Evolutionary conservation across 305 asterid species (phyloP), one percentile per base, ranked within the genome.

Genomic region (Fraxinus greggii): DNA sequence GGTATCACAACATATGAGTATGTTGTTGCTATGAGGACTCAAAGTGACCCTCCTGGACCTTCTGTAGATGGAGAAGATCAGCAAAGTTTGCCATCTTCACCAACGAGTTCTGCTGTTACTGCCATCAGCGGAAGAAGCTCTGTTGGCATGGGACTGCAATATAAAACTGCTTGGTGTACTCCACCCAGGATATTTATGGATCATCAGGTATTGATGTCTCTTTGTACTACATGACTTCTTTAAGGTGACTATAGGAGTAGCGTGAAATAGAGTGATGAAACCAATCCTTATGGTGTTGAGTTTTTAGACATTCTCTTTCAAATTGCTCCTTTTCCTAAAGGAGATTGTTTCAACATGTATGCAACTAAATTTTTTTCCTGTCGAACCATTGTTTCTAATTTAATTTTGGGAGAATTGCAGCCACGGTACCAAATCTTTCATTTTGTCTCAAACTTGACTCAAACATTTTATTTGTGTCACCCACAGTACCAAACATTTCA

Each of bases 111-210:
- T 75, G 99, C 98, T 48, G 98, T 94, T 80, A 95, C 99, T 42
- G 98, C 94, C 67, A 78, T 89, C 61, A 95, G 99, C 35, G 99
- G 97, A 80, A 88, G 98, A 92, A 95, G 98, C 88, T 95, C 99
- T 0, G 91, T 93, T 78, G 99, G 99, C 81, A 89, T 85, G 93
- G 97, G 98, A 63, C 83, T 95, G 88, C 99, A 89, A 74, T 87
- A 94, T 82, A 95, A 92, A 92, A 97, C 98, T 78, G 93, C 98
- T 88, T 96, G 98, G 98, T 96, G 99, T 80, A 96, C 99, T 81
- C 99, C 99, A 75, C 98, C 99, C 5, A 87, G 97, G 87, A 91
- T 95, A 76, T 95, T 94, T 86, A 93, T 93, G 98, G 98, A 95
- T 86, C 96, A 92, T 85, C 99, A 92, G 98, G 99, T 95, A 80